These are phyloP conservation scores for Elasticomyces elasticus DNA, from an alignment of 495 filamentous ascomycete genomes.

Conservation along the genomic window DNA sequence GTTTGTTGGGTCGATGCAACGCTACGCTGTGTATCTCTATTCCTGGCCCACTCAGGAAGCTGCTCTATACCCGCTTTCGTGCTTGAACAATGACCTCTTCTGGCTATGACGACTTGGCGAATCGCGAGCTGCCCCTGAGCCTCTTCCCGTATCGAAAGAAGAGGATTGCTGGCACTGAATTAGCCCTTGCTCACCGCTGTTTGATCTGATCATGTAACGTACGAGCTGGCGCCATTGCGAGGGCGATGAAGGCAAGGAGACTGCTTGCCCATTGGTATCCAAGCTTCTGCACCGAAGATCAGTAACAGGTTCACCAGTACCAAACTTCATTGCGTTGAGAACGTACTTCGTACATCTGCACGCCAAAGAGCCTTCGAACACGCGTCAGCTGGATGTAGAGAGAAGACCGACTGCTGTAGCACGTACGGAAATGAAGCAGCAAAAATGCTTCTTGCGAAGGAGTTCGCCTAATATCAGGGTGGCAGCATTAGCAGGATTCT, in stretches of 20 bases:
- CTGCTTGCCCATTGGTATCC: constrained; percentile 37
- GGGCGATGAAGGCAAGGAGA: constrained; percentile 35
- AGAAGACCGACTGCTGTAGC: not conserved
- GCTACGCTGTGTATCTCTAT: constrained; percentile 4
- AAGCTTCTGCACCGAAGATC: constrained; percentile 22
- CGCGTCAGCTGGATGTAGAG: not conserved
- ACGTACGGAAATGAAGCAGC: constrained; percentile 58
- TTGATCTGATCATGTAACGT: constrained; percentile 12
- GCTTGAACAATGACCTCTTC: not conserved
- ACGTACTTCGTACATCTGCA: constrained; percentile 48
- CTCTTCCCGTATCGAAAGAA: constrained; percentile 37
- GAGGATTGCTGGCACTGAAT: constrained; percentile 22
- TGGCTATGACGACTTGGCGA: constrained; percentile 27
- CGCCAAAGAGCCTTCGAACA: constrained; percentile 44
- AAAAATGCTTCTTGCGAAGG: constrained; percentile 71
- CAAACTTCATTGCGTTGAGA: too few relatives aligned
- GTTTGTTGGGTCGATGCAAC: not conserved
- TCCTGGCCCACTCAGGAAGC: constrained; percentile 1
- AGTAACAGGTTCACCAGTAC: too few relatives aligned
- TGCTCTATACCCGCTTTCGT: not conserved
- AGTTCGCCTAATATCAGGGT: too few relatives aligned
- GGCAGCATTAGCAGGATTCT: too few relatives aligned
- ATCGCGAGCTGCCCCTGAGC: constrained; percentile 33
- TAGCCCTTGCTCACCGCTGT: not conserved
- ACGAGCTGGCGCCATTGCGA: constrained; percentile 37